Evolutionary conservation across 768 basidiomycete species (phyloP).

Genomic region (Amanita phalloides): DNA sequence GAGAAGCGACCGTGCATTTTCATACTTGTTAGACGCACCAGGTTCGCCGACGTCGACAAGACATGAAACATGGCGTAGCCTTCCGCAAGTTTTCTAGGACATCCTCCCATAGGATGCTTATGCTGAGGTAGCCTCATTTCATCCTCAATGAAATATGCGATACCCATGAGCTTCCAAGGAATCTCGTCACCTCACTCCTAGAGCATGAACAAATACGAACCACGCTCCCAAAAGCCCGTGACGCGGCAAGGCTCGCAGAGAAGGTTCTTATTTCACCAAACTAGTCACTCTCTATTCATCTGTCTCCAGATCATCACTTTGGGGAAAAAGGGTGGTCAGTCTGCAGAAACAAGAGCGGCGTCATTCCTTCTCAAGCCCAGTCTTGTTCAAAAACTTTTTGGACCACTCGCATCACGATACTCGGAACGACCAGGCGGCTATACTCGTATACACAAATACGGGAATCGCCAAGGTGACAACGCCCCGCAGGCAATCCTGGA

Average conservation of each 20-base stretch:
- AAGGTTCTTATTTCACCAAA: conserved; percentile 40
- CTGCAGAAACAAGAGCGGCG: conserved; percentile 61
- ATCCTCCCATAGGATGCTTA: conserved; percentile 84
- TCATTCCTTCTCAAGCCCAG: conserved; percentile 68
- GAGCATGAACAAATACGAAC: conserved; percentile 96
- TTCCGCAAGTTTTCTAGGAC: conserved; percentile 90
- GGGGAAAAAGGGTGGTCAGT: conserved; percentile 74
- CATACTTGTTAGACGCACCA: too few species aligned
- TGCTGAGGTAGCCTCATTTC: conserved; percentile 60
- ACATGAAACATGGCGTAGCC: conserved; percentile 91
- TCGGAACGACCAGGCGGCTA: conserved; percentile 81
- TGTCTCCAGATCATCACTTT: conserved; percentile 71
- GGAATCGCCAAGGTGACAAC: conserved; percentile 85
- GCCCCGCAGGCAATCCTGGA: conserved; percentile 89
- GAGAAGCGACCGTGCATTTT: background rate
- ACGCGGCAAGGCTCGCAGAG: conserved; percentile 84
- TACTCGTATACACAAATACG: conserved; percentile 87
- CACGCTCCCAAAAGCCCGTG: conserved; percentile 90
- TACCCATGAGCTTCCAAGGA: conserved; percentile 35
- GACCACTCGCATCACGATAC: conserved; percentile 72
- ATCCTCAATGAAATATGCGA: background rate
- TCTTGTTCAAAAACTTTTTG: conserved; percentile 77
- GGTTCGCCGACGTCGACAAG: background rate
- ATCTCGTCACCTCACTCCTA: conserved; percentile 88
- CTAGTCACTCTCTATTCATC: background rate